Conservation (phyloP, 2,329 filamentous ascomycete genomes). For the Juglanconis oblonga region DNA sequence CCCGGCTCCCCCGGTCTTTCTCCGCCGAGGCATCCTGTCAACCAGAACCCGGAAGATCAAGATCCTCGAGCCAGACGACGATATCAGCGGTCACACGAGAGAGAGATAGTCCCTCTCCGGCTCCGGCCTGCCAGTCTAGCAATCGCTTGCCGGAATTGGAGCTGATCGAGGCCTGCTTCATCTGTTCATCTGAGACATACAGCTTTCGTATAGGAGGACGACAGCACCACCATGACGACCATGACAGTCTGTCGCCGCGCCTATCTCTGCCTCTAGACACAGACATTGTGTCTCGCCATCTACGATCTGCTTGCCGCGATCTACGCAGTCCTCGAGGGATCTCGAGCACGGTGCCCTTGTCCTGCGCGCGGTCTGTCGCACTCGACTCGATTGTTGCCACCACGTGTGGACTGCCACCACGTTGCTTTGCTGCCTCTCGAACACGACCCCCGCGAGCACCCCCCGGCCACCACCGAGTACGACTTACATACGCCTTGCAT, state of each 20-base stretch:
- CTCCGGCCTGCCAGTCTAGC: background rate
- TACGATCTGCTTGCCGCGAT: background rate
- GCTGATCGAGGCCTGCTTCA: slow-evolving; percentile 16
- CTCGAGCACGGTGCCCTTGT: background rate
- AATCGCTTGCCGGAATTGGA: slow-evolving; percentile 6
- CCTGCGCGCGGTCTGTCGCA: background rate
- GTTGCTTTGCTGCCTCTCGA: background rate
- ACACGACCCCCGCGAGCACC: background rate
- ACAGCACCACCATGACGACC: background rate
- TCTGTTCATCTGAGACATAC: slow-evolving; percentile 20
- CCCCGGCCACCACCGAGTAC: slow-evolving; percentile 13
- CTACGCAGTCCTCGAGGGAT: too few species aligned
- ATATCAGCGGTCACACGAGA: slow-evolving; percentile 3
- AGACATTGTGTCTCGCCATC: slow-evolving; percentile 3
- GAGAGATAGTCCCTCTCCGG: background rate
- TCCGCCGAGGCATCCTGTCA: background rate
- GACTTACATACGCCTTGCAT: slow-evolving; percentile 19
- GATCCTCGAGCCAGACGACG: background rate
- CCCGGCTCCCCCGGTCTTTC: background rate
- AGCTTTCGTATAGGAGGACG: slow-evolving; percentile 10
- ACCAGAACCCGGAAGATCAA: background rate
- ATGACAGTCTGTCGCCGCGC: background rate
- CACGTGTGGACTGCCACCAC: background rate
- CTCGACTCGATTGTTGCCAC: background rate
- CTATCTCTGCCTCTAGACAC: slow-evolving; percentile 7